phyloP scores from a whole-genome alignment of 192 early-diverging fungal genomes.

The Polychytrium aggregatum region DNA sequence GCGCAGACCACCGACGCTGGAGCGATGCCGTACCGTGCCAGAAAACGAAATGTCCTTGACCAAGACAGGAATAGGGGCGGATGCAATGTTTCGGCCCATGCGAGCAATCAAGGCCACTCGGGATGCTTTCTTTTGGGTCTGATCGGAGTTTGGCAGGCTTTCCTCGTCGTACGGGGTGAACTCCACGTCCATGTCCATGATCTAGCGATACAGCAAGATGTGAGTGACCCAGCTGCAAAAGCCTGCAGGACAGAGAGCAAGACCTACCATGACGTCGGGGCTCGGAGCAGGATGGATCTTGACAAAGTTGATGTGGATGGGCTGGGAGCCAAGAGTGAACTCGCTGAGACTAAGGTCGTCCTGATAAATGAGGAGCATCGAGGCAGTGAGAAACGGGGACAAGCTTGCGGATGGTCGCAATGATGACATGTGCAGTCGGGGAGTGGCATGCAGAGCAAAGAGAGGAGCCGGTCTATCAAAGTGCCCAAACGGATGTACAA shows the following conservation, averaged over 20 bases:
- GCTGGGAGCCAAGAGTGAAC: slow-evolving; percentile 36
- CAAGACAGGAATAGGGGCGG: slow-evolving; percentile 73
- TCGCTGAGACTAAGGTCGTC: slow-evolving; percentile 26
- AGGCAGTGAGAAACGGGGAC: too few relatives aligned
- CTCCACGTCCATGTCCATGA: slow-evolving; percentile 85
- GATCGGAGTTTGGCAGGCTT: slow-evolving; percentile 16
- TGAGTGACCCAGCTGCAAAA: neutral
- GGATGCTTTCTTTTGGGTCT: slow-evolving; percentile 51
- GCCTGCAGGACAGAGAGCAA: neutral
- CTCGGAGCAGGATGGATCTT: slow-evolving; percentile 16
- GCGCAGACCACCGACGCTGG: too few relatives aligned
- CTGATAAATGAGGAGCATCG: neutral
- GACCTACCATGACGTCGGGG: slow-evolving; percentile 21
- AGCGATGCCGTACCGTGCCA: slow-evolving; percentile 3
- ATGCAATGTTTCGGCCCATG: slow-evolving; percentile 75
- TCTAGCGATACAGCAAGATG: slow-evolving; percentile 14
- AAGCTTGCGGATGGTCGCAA: too few relatives aligned
- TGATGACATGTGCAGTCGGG: slow-evolving; percentile 42
- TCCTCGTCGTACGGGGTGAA: slow-evolving; percentile 76
- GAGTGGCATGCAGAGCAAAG: slow-evolving; percentile 8
- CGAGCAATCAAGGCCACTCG: slow-evolving; percentile 78
- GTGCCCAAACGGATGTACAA: slow-evolving; percentile 37
- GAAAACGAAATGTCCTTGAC: slow-evolving; percentile 75
- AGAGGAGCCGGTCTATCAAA: slow-evolving; percentile 64
- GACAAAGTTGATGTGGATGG: slow-evolving; percentile 31